Conservation (phyloP, 2,329 filamentous ascomycete species). For the Seiridium cupressi region DNA sequence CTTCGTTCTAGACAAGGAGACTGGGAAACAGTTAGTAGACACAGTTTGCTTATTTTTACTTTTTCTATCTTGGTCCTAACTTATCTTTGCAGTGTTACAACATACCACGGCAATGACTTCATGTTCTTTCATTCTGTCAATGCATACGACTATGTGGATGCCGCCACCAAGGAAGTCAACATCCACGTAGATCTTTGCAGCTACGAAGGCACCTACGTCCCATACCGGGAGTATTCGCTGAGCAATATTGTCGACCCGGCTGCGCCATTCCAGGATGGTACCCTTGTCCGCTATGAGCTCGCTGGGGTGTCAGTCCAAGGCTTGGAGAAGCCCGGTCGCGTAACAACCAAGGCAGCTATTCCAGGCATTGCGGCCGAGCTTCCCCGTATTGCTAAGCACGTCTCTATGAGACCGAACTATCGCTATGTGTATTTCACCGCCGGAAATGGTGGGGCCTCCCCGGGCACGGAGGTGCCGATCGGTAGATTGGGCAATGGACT, state of each 20-base stretch:
- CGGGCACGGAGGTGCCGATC: constrained; percentile 15
- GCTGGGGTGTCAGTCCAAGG: constrained; percentile 4
- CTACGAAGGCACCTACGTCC: constrained; percentile 9
- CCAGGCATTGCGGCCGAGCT: constrained; percentile 14
- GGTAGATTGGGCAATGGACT: constrained; percentile 9
- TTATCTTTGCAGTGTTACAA: constrained; percentile 5
- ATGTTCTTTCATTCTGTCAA: constrained; percentile 18
- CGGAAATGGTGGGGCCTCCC: constrained; percentile 12
- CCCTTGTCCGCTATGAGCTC: constrained; percentile 14
- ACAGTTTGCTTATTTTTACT: background rate
- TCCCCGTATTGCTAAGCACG: constrained; percentile 15
- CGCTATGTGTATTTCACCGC: constrained; percentile 16
- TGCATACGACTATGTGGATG: constrained; percentile 15
- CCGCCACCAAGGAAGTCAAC: constrained; percentile 7
- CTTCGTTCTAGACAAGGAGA: constrained; percentile 14
- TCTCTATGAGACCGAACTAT: constrained; percentile 11
- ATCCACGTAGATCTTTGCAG: constrained; percentile 17
- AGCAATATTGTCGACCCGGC: constrained; percentile 21
- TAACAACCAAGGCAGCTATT: constrained; percentile 11
- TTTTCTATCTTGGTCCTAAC: no score
- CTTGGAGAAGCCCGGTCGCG: constrained; percentile 5
- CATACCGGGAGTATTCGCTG: constrained; percentile 27
- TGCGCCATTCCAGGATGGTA: constrained; percentile 2
- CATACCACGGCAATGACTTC: constrained; percentile 11
- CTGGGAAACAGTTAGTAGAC: constrained; percentile 11